Percentiles rank a stretch among this genome's conserved stretches.
phyloP scores from a whole-genome alignment of 1,284 basidiomycete genomes.

The Coniferiporia sulphurascens region DNA sequence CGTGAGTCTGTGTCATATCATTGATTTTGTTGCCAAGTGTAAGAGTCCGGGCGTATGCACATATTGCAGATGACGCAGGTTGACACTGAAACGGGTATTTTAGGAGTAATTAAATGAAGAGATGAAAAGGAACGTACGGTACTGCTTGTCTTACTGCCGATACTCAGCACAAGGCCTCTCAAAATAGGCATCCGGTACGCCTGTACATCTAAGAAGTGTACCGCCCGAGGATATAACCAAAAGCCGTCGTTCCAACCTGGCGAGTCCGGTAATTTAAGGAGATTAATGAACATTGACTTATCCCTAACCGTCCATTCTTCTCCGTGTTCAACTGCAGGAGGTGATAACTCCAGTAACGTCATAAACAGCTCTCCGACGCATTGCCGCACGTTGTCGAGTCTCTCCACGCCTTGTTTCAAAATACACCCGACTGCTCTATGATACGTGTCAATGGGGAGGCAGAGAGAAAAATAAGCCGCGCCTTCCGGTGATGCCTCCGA shows the following conservation, averaged over 20 bases:
- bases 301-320: constrained; percentile 13
- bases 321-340: constrained; percentile 29
- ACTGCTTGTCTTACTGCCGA: constrained; percentile 77
- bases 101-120: neutral
- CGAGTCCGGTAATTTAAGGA: constrained; percentile 29
- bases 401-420: constrained; percentile 86
- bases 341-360: constrained; percentile 41
- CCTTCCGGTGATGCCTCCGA: constrained; percentile 32
- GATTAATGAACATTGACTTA: neutral
- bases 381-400: constrained; percentile 86
- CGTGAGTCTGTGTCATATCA: neutral
- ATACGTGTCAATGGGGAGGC: constrained; percentile 57
- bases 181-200: constrained; percentile 62
- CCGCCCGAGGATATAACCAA: constrained; percentile 68
- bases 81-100: constrained; percentile 49
- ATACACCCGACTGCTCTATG: constrained; percentile 60
- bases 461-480: constrained; percentile 40
- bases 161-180: constrained; percentile 69
- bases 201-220: constrained; percentile 60
- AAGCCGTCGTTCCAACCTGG: constrained; percentile 62
- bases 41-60: constrained; percentile 51
- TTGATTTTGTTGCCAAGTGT: constrained; percentile 30
- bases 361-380: constrained; percentile 66
- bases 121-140: constrained; percentile 49
- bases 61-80: constrained; percentile 56